Evolutionary conservation across 192 early-diverging fungal species (phyloP).

Genomic region (Phlyctochytrium arcticum): DNA sequence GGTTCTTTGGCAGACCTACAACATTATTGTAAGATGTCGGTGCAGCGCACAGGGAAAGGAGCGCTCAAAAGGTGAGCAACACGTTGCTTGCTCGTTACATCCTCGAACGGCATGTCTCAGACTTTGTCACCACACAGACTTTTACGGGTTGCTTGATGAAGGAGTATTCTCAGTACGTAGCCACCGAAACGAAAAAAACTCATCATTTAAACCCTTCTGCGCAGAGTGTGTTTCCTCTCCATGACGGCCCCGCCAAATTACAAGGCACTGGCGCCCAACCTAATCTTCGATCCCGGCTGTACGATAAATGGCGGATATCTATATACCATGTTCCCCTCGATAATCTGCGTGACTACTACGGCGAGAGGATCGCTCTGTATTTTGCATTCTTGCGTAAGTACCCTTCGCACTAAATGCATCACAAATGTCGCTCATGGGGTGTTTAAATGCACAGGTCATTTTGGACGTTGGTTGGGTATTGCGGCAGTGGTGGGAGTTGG

Average conservation of each 20-base stretch:
- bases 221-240: slow-evolving; percentile 47
- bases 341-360: slow-evolving; percentile 51
- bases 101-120: too few species aligned
- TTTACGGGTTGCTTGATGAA: slow-evolving; percentile 41
- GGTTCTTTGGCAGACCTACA: slow-evolving; percentile 6
- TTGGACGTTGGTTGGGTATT: slow-evolving; percentile 40
- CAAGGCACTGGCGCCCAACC: slow-evolving; percentile 15
- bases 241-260: slow-evolving; percentile 49
- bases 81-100: too few species aligned
- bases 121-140: too few species aligned
- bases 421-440: not conserved
- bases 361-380: slow-evolving; percentile 66
- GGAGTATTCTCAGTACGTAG: slow-evolving; percentile 24
- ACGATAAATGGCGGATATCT: not conserved
- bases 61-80: not conserved
- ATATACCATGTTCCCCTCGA: slow-evolving; percentile 8
- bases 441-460: not conserved
- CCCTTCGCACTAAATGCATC: not conserved
- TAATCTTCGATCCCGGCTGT: slow-evolving; percentile 8
- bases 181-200: too few species aligned
- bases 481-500: slow-evolving; percentile 49
- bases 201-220: not conserved
- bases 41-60: slow-evolving; percentile 2
- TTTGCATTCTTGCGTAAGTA: slow-evolving; percentile 59
- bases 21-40: slow-evolving; percentile 8